A percentile compares a stretch with the other conserved stretches of the same genome.
phyloP scores from a whole-genome alignment of 176 grass and related monocot genomes.

The Eremochloa ophiuroides region DNA sequence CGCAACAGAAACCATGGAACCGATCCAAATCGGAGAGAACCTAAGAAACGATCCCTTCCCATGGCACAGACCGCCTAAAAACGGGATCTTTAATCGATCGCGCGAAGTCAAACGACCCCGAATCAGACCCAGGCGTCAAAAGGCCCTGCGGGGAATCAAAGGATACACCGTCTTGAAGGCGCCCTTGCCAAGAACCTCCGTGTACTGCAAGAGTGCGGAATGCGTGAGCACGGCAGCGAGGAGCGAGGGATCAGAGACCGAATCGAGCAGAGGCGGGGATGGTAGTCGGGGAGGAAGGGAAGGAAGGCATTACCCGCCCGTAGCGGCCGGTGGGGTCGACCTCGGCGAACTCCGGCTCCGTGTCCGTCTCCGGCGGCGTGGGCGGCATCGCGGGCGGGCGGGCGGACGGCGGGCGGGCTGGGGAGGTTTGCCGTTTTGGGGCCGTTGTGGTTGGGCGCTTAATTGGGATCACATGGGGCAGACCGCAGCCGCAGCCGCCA shows the following conservation, averaged over 20 bases:
- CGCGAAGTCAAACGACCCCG: background rate
- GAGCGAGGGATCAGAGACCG: background rate
- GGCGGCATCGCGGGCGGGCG: conserved; percentile 26
- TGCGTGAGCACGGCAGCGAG: background rate
- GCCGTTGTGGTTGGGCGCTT: background rate
- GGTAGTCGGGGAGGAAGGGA: no score
- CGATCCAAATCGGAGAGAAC: background rate
- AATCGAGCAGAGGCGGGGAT: background rate
- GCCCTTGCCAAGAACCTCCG: conserved; percentile 69
- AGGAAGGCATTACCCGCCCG: conserved; percentile 44
- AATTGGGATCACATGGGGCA: conserved; percentile 47
- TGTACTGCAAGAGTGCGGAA: conserved; percentile 44
- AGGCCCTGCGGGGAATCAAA: background rate
- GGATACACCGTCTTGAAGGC: conserved; percentile 90
- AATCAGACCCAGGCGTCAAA: conserved; percentile 11
- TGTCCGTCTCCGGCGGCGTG: conserved; percentile 22
- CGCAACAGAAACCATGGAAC: background rate
- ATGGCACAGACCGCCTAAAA: background rate
- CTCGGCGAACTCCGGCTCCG: conserved; percentile 63
- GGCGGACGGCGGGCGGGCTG: background rate
- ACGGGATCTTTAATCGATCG: conserved; percentile 1
- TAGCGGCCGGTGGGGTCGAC: conserved; percentile 73
- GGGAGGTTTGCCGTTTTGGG: conserved; percentile 21
- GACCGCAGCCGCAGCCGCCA: no score
- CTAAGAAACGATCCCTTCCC: background rate